A percentile compares a stretch with the other conserved stretches of the same genome.
These are phyloP conservation scores for Mangifera indica DNA, from an alignment of 345 rosid genomes.

Conservation along the genomic window DNA sequence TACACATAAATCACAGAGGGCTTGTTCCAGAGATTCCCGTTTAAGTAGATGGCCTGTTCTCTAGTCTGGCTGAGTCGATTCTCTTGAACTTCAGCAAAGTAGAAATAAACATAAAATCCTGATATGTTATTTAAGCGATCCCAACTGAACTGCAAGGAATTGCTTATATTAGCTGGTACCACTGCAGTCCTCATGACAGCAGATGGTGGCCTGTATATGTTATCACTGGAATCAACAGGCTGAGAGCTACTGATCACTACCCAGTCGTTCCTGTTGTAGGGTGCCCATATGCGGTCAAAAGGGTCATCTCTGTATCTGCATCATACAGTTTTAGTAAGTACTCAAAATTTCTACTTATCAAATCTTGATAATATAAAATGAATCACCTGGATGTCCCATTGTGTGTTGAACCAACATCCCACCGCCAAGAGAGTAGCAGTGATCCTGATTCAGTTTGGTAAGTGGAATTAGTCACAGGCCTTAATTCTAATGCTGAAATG, in stretches of 20 bases:
- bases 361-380: neutral
- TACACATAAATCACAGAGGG: neutral
- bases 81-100: slow-evolving; percentile 26
- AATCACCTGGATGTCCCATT: slow-evolving; percentile 19
- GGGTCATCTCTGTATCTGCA: neutral
- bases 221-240: neutral
- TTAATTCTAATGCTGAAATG: neutral
- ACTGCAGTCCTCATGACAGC: slow-evolving; percentile 26
- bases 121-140: neutral
- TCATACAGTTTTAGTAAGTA: neutral
- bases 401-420: neutral
- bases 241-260: slow-evolving; percentile 6
- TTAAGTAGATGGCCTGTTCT: neutral
- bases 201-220: slow-evolving; percentile 23
- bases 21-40: neutral
- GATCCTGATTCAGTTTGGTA: slow-evolving; percentile 2
- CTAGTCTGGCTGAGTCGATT: neutral
- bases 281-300: slow-evolving; percentile 8
- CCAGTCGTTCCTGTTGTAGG: neutral
- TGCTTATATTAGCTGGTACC: slow-evolving; percentile 8
- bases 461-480: neutral
- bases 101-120: slow-evolving; percentile 21
- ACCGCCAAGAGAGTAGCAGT: slow-evolving; percentile 28
- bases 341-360: neutral
- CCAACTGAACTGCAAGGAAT: slow-evolving; percentile 1